phyloP scores from a whole-genome alignment of 192 early-diverging fungal genomes.

The Pilaira anomala region DNA sequence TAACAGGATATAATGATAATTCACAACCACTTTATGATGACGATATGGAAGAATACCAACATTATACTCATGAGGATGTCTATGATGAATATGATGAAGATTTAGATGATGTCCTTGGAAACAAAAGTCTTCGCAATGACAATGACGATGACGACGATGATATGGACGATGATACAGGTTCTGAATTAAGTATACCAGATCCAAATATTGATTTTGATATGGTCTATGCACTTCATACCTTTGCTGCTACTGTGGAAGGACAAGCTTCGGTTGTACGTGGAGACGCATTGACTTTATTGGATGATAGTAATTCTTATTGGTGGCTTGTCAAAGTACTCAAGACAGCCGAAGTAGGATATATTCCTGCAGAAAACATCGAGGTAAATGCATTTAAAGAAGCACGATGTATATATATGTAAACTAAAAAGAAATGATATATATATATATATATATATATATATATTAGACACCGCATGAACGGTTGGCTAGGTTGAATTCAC shows the following conservation, averaged over 20 bases:
- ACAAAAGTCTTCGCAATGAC: neutral
- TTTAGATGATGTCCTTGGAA: slow-evolving; percentile 27
- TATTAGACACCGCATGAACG: slow-evolving; percentile 73
- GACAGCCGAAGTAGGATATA: slow-evolving; percentile 77
- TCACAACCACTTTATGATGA: slow-evolving; percentile 23
- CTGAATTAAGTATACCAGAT: slow-evolving; percentile 48
- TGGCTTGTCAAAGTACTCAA: slow-evolving; percentile 68
- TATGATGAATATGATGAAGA: slow-evolving; percentile 36
- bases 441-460: neutral
- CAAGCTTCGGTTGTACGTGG: slow-evolving; percentile 78
- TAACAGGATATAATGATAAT: slow-evolving; percentile 23
- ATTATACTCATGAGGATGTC: slow-evolving; percentile 38
- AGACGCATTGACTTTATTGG: slow-evolving; percentile 74
- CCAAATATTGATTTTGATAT: slow-evolving; percentile 69
- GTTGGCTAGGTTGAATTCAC: slow-evolving; percentile 73
- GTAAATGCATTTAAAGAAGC: slow-evolving; percentile 36
- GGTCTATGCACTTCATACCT: slow-evolving; percentile 85
- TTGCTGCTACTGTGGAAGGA: slow-evolving; percentile 81
- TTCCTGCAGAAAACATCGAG: slow-evolving; percentile 87
- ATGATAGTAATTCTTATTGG: slow-evolving; percentile 87
- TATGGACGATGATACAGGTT: slow-evolving; percentile 39
- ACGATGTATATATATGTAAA: neutral
- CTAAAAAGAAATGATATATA: no score
- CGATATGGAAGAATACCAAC: slow-evolving; percentile 22
- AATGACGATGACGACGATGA: slow-evolving; percentile 20